Conservation (phyloP, 495 filamentous ascomycete species). For the Lasiosphaeris hirsuta region DNA sequence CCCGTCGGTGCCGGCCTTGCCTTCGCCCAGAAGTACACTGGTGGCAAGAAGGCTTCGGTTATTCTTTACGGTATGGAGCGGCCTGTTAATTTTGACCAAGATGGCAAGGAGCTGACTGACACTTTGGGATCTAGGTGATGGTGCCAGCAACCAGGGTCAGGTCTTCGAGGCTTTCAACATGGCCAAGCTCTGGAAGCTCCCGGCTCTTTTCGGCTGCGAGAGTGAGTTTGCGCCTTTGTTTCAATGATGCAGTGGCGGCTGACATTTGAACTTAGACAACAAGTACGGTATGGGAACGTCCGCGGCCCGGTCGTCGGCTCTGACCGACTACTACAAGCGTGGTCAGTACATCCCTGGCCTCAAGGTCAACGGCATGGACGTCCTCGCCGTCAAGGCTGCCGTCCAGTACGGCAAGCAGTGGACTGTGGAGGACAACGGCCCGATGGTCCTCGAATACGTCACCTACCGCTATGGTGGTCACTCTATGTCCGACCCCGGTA, state of each 20-base stretch:
- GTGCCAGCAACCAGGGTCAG: constrained; percentile 97
- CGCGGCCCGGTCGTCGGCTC: constrained; percentile 84
- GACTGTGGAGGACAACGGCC: constrained; percentile 75
- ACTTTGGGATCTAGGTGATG: constrained; percentile 52
- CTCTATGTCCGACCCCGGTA: constrained; percentile 99
- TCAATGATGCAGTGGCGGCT: background rate
- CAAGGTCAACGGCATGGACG: constrained; percentile 99
- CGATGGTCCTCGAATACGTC: constrained; percentile 95
- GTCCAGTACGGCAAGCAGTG: constrained; percentile 88
- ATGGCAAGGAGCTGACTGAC: constrained; percentile 5
- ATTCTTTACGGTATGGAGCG: constrained; percentile 69
- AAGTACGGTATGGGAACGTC: constrained; percentile 99
- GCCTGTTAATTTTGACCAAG: background rate
- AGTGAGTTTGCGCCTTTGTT: constrained; percentile 57
- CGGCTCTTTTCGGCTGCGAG: constrained; percentile 94
- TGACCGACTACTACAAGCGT: constrained; percentile 99
- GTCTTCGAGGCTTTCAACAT: constrained; percentile 99
- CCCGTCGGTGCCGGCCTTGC: constrained; percentile 95
- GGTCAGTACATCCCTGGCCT: constrained; percentile 99
- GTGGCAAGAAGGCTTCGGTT: constrained; percentile 77
- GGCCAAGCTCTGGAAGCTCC: constrained; percentile 98
- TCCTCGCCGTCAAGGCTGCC: constrained; percentile 95
- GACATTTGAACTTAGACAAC: constrained; percentile 65
- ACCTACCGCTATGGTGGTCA: constrained; percentile 99
- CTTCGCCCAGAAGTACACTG: constrained; percentile 93